These are phyloP conservation scores for Ajuga chamaepitys DNA, from an alignment of 257 asterid species.

Conservation along the genomic window DNA sequence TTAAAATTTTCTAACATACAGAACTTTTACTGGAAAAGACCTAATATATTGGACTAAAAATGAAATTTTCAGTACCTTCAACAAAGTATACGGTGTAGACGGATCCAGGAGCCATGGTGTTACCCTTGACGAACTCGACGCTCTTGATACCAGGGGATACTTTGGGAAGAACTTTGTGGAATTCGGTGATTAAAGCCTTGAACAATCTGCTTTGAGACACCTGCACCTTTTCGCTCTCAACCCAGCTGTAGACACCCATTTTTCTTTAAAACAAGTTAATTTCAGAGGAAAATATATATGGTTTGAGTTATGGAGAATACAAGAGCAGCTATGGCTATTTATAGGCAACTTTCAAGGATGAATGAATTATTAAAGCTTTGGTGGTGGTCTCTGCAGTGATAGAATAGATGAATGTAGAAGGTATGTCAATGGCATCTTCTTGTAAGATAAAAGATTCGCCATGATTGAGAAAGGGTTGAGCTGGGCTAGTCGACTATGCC, in stretches of 20 bases:
- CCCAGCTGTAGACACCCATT: conserved; percentile 18
- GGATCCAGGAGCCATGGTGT: conserved; percentile 12
- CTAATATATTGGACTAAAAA: no score
- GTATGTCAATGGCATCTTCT: no score
- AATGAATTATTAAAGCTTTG: no score
- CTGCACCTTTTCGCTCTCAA: conserved; percentile 20
- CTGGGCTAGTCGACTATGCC: no score
- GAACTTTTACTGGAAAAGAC: no score
- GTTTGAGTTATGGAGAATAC: neutral
- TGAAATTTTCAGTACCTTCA: conserved; percentile 11
- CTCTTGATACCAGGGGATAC: conserved; percentile 14
- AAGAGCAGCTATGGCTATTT: neutral
- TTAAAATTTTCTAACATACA: no score
- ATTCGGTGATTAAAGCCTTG: conserved; percentile 21
- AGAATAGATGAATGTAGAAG: no score
- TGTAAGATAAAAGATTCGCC: no score
- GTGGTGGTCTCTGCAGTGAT: no score
- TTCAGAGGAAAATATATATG: no score
- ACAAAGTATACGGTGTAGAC: neutral
- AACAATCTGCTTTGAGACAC: conserved; percentile 13
- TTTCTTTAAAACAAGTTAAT: neutral
- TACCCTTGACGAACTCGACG: conserved; percentile 13
- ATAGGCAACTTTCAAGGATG: no score
- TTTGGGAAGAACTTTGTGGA: conserved; percentile 8
- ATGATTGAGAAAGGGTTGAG: no score